Conservation (phyloP, 2,329 filamentous ascomycete species). For the Ploettnerulaceae sp. region DNA sequence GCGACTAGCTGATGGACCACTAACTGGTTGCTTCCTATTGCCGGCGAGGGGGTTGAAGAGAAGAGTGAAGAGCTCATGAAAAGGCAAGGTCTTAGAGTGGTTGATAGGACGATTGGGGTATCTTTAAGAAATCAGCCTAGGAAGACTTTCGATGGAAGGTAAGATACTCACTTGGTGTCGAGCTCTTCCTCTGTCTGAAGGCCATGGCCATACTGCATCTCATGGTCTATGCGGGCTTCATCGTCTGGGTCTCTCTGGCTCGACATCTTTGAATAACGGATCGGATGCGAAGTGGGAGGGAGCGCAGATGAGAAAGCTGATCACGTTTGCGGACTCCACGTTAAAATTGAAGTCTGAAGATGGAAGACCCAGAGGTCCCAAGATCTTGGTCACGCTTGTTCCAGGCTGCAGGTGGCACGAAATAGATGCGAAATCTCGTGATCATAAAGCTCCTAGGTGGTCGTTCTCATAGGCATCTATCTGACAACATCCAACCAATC, state of each 20-base stretch:
- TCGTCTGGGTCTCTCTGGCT: constrained; percentile 17
- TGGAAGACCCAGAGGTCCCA: no score
- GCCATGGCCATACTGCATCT: constrained; percentile 44
- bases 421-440: no score
- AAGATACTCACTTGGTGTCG: constrained; percentile 22
- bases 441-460: no score
- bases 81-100: constrained; percentile 70
- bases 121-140: constrained; percentile 38
- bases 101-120: constrained; percentile 83
- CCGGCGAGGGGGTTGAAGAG: constrained; percentile 75
- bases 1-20: constrained; percentile 46
- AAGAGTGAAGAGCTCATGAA: constrained; percentile 69
- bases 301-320: no score
- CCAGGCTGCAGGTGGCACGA: no score
- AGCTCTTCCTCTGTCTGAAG: constrained; percentile 31
- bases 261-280: neutral
- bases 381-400: no score
- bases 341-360: no score
- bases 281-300: no score
- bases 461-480: no score
- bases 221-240: constrained; percentile 38
- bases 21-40: constrained; percentile 64
- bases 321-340: no score
- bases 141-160: neutral
- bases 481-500: no score